Base-by-base conservation (phyloP, 108 stramenopile genomes). In the Pelagomonas calceolata region DNA sequence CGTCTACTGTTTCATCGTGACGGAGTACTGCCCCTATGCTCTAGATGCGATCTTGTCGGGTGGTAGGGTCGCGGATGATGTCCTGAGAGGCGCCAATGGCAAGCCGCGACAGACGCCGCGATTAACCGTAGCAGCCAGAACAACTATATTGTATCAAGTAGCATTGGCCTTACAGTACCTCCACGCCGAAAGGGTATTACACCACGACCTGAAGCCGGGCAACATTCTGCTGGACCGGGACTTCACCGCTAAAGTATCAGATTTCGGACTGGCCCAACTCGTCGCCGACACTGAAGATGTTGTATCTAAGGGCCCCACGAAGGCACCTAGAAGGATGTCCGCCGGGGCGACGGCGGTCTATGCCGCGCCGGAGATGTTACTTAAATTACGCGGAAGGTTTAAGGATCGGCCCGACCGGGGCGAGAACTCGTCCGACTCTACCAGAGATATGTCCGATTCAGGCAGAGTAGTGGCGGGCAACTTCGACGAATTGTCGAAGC, bases 141-240 rank as follows among this genome's bases (percentile, higher is more conserved):
- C 26, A 3, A 17, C 4, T 17, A 60, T 60, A 17, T 3, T 26
- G 21, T 60, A 9, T 26, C 77, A 75, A 39, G 68, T 66, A 29
- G 76, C 80, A 15, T 69, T 73, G 45, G 80, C 77, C 31, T 70
- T 81, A 74, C 12, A 63, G 31, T 81, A 81, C 64, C 46, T 81
- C 32, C 80, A 81, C 45, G 36, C 65, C 39, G 44, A 68, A 34
- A 44, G 39, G 14, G 78, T 83, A 18, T 51, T 79, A 14, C 82
- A 83, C 73, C 76, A 79, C 29, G 82, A 83, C 65, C 68, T 83
- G 32, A 83, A 83, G 65, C 65, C 76, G 15, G 33, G 64, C 43
- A 83, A 83, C 63, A 37, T 83, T 15, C 74, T 83, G 21, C 31
- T 83, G 16, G 69, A 82, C 36, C 9, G 12, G 26, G 60, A 60